Conservation (phyloP, 2,329 filamentous ascomycete genomes). For the Dryadomyces sulphureus region DNA sequence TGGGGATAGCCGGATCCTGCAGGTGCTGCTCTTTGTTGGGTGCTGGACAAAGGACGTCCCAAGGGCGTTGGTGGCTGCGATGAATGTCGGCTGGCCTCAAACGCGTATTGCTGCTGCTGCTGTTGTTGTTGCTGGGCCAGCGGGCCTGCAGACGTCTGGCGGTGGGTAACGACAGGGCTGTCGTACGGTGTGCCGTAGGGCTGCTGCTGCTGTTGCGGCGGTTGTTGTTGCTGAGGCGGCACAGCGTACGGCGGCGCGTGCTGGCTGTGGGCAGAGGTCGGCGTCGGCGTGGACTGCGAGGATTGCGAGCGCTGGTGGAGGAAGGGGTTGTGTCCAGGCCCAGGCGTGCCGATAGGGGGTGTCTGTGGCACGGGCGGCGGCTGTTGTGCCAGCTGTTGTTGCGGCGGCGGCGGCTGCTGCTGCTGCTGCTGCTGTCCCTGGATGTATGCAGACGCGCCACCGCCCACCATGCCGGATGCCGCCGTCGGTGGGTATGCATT, state of each 20-base stretch:
- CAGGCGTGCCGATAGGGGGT: constrained; percentile 30
- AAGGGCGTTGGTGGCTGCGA: constrained; percentile 40
- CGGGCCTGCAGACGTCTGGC: constrained; percentile 19
- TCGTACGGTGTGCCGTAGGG: constrained; percentile 35
- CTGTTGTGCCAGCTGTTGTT: not conserved
- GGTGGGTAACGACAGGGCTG: constrained; percentile 34
- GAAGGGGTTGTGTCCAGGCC: constrained; percentile 19
- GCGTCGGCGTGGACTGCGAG: constrained; percentile 42
- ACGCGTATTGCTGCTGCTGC: constrained; percentile 12
- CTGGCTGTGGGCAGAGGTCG: constrained; percentile 47
- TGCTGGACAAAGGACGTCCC: constrained; percentile 30
- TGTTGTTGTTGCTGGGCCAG: constrained; percentile 12
- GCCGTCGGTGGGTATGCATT: constrained; percentile 25
- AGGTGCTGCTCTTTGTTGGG: constrained; percentile 19
- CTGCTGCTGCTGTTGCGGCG: constrained; percentile 1
- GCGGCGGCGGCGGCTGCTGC: not conserved
- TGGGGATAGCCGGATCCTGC: not conserved
- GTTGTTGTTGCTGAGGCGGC: not conserved
- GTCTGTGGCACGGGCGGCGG: constrained; percentile 28
- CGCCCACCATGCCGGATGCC: constrained; percentile 5
- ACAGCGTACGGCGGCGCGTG: constrained; percentile 15
- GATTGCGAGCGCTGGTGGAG: constrained; percentile 39
- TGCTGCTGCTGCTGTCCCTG: constrained; percentile 16
- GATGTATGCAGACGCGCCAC: constrained; percentile 21
- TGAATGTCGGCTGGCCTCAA: constrained; percentile 30